A percentile compares a stretch with the other conserved stretches of the same genome.
These are phyloP conservation scores for Leccinum broughii DNA, from an alignment of 768 basidiomycete genomes.

Conservation along the genomic window DNA sequence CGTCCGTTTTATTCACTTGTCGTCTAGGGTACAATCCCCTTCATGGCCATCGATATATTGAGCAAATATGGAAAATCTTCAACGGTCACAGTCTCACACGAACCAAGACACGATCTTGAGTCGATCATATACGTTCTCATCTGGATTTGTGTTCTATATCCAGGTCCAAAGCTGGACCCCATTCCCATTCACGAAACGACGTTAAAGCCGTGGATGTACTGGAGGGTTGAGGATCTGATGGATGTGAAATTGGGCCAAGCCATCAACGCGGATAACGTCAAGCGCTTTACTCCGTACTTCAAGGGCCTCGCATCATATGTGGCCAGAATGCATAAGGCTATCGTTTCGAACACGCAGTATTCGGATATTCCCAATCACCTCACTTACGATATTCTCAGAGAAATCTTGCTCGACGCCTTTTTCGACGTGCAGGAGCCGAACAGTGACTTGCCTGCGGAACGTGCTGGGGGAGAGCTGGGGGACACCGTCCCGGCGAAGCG, in stretches of 20 bases:
- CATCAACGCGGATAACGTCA: neutral
- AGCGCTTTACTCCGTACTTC: neutral
- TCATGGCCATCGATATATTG: conserved; percentile 7
- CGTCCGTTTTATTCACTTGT: too few relatives aligned
- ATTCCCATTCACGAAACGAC: neutral
- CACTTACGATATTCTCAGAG: neutral
- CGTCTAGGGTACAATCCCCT: conserved; percentile 3
- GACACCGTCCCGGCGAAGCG: neutral
- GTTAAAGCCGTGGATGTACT: neutral
- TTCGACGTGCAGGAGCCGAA: neutral
- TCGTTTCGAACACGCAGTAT: neutral
- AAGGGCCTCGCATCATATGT: neutral
- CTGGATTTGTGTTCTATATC: neutral
- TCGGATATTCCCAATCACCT: neutral
- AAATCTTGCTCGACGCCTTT: neutral
- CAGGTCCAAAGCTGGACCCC: neutral
- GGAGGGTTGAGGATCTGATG: too few relatives aligned
- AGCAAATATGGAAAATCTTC: neutral
- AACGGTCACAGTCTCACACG: neutral
- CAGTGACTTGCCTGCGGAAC: neutral
- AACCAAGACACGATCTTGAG: neutral
- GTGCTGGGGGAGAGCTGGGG: neutral
- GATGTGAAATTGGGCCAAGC: neutral
- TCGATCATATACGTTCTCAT: neutral
- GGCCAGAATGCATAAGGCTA: neutral